Percentiles rank a stretch among this genome's conserved stretches.
Conservation (phyloP, 257 asterid species). For the Solanum etuberosum region DNA sequence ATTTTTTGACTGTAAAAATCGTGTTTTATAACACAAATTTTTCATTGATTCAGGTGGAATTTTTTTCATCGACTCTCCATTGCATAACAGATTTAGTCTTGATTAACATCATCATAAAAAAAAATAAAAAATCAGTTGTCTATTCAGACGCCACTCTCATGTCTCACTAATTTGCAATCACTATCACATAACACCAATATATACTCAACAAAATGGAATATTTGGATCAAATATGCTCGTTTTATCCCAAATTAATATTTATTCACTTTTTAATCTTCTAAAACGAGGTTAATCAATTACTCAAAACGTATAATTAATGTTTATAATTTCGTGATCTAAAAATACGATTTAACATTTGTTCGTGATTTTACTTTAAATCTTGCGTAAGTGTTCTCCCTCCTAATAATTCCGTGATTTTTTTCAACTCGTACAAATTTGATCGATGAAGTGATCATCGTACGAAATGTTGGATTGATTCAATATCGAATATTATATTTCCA, state of each 20-base stretch:
- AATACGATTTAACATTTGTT: background rate
- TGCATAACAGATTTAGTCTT: background rate
- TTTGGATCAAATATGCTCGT: background rate
- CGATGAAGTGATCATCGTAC: background rate
- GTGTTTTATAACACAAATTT: background rate
- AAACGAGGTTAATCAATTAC: background rate
- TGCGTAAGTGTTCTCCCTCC: background rate
- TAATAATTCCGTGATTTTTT: too few relatives aligned
- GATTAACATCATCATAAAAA: background rate
- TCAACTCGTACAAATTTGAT: background rate
- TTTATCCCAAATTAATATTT: background rate
- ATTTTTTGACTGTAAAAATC: background rate
- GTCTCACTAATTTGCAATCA: background rate
- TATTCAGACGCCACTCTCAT: background rate
- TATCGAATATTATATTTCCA: background rate
- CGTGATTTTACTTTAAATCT: background rate
- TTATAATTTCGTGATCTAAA: background rate
- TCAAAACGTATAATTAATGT: background rate
- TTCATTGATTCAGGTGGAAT: rapidly evolving
- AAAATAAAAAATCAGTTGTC: too few relatives aligned
- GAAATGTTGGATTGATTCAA: background rate
- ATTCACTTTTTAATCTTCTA: background rate
- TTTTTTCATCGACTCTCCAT: background rate
- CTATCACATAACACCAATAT: background rate
- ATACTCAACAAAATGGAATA: background rate